Evolutionary conservation across 345 rosid species (phyloP).

Genomic region (Camelina laxa): DNA sequence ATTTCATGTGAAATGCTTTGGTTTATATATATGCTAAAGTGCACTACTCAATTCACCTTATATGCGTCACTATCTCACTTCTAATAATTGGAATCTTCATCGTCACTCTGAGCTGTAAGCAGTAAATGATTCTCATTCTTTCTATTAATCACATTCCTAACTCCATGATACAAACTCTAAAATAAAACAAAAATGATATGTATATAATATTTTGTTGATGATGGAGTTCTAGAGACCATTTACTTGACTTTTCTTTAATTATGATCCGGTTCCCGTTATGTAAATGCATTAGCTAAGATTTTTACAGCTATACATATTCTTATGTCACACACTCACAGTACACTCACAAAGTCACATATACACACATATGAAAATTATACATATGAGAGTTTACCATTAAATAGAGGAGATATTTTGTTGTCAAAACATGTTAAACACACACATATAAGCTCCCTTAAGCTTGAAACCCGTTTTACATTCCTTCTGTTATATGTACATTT

Average conservation of each 20-base stretch:
- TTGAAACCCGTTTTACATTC: background rate
- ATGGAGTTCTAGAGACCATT: conserved; percentile 10
- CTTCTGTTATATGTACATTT: background rate
- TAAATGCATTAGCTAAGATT: background rate
- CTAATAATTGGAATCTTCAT: conserved; percentile 35
- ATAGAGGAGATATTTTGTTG: background rate
- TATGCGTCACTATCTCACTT: conserved; percentile 36
- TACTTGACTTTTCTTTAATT: background rate
- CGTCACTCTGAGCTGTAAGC: conserved; percentile 41
- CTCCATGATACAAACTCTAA: no score
- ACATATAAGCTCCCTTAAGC: background rate
- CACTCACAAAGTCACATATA: background rate
- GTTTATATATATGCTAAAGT: conserved; percentile 37
- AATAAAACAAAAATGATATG: background rate
- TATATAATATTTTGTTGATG: background rate
- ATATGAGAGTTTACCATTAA: background rate
- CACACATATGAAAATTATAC: conserved; percentile 7
- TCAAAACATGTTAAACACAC: background rate
- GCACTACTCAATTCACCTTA: conserved; percentile 17
- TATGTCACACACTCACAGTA: no score
- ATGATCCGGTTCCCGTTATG: conserved; percentile 2
- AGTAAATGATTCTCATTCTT: conserved; percentile 37
- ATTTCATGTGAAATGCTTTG: conserved; percentile 32
- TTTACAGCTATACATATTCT: background rate
- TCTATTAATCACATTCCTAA: conserved; percentile 33